Conservation (phyloP, 352 stramenopile genomes). For the Globisporangium heterothallicum region DNA sequence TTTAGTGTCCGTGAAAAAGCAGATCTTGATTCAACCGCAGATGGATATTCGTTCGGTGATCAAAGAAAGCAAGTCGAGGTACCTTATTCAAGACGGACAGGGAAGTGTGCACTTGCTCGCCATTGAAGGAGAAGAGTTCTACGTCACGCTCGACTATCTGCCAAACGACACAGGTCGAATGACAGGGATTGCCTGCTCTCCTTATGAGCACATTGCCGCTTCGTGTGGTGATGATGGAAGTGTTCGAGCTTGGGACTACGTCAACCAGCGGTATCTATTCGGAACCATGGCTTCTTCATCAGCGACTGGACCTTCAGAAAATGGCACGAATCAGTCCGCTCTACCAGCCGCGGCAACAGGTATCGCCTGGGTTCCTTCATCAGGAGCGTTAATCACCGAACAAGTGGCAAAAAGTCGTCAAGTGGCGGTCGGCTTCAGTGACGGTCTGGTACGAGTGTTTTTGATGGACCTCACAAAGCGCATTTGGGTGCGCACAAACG, state of each 20-base stretch:
- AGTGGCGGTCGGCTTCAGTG: constrained; percentile 85
- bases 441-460: constrained; percentile 81
- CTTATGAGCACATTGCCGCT: constrained; percentile 81
- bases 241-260: constrained; percentile 87
- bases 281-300: constrained; percentile 8
- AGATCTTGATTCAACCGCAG: constrained; percentile 44
- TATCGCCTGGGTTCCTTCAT: constrained; percentile 72
- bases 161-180: constrained; percentile 62
- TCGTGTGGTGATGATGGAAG: constrained; percentile 84
- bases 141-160: constrained; percentile 52
- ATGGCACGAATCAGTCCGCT: constrained; percentile 12
- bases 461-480: constrained; percentile 46
- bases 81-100: constrained; percentile 59
- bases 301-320: constrained; percentile 12
- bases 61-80: constrained; percentile 30
- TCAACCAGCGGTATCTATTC: constrained; percentile 18
- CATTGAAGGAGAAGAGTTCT: constrained; percentile 26
- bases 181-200: constrained; percentile 70
- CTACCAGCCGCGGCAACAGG: constrained; percentile 36
- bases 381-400: constrained; percentile 29
- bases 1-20: constrained; percentile 55
- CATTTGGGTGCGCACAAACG: constrained; percentile 56
- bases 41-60: constrained; percentile 73
- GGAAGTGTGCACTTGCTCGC: constrained; percentile 48
- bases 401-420: constrained; percentile 56